A percentile compares a stretch with the other conserved stretches of the same genome.
These are phyloP conservation scores for Apiotrichum gamsii DNA, from an alignment of 1,284 basidiomycete genomes.

Conservation along the genomic window DNA sequence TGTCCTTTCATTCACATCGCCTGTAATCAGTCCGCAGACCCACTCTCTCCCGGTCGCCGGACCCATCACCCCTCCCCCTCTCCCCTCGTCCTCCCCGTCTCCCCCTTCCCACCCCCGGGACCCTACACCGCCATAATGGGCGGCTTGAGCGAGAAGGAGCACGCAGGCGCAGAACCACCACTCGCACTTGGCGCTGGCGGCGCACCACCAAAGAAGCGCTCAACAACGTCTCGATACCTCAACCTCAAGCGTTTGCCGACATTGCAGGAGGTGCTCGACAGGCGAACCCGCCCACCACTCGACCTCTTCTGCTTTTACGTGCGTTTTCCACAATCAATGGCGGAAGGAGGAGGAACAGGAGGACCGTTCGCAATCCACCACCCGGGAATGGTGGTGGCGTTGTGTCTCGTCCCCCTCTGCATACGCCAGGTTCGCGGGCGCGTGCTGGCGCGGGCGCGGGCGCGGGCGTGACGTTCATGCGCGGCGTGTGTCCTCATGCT, in stretches of 20 bases:
- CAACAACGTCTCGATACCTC: slow-evolving; percentile 36
- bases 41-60: no score
- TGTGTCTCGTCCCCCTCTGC: no score
- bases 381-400: no score
- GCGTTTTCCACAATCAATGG: slow-evolving; percentile 47
- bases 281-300: slow-evolving; percentile 84
- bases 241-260: slow-evolving; percentile 47
- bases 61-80: not conserved
- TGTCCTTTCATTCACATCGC: no score
- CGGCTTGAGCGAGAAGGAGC: not conserved
- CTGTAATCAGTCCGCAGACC: no score
- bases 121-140: not conserved
- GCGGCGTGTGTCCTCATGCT: no score
- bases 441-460: not conserved
- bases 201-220: slow-evolving; percentile 17
- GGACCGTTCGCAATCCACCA: no score
- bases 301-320: slow-evolving; percentile 99
- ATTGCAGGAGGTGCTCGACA: slow-evolving; percentile 76
- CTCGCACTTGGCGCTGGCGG: not conserved
- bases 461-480: no score
- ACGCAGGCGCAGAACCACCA: not conserved
- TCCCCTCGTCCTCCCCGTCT: not conserved
- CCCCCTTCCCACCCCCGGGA: not conserved
- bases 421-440: no score
- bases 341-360: no score